These are phyloP conservation scores for Penicillium sp. DNA, from an alignment of 2,329 filamentous ascomycete species.

Conservation along the genomic window DNA sequence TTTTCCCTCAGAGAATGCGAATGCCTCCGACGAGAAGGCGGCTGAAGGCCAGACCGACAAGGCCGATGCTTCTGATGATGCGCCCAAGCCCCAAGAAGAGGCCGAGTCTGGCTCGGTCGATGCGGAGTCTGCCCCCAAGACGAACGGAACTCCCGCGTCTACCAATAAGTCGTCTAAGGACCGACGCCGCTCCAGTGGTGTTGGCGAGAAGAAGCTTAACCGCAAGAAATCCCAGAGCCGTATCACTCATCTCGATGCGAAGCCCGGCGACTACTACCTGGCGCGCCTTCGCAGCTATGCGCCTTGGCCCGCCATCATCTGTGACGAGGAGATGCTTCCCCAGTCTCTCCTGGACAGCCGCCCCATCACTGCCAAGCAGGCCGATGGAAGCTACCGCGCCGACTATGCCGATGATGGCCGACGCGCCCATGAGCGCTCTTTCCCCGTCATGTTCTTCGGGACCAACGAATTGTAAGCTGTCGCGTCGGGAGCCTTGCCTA, in stretches of 20 bases:
- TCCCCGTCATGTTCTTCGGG: conserved; percentile 89
- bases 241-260: conserved; percentile 71
- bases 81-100: conserved; percentile 29
- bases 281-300: conserved; percentile 94
- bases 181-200: conserved; percentile 71
- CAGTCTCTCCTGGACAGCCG: conserved; percentile 71
- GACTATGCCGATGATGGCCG: conserved; percentile 87
- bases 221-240: conserved; percentile 79
- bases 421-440: conserved; percentile 79
- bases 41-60: conserved; percentile 30
- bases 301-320: conserved; percentile 91
- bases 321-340: conserved; percentile 92
- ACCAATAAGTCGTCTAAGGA: conserved; percentile 53
- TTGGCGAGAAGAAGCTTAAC: conserved; percentile 73
- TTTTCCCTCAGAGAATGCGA: conserved; percentile 15
- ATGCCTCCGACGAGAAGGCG: conserved; percentile 30
- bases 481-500: neutral
- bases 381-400: conserved; percentile 83
- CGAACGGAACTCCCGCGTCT: conserved; percentile 51
- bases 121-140: conserved; percentile 30
- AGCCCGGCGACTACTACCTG: conserved; percentile 89
- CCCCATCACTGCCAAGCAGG: conserved; percentile 77
- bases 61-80: conserved; percentile 22
- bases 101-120: conserved; percentile 23
- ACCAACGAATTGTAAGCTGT: conserved; percentile 94